Percentiles rank a stretch among this genome's conserved stretches.
phyloP scores from a whole-genome alignment of 306 rosid genomes.

The Pyrus communis region DNA sequence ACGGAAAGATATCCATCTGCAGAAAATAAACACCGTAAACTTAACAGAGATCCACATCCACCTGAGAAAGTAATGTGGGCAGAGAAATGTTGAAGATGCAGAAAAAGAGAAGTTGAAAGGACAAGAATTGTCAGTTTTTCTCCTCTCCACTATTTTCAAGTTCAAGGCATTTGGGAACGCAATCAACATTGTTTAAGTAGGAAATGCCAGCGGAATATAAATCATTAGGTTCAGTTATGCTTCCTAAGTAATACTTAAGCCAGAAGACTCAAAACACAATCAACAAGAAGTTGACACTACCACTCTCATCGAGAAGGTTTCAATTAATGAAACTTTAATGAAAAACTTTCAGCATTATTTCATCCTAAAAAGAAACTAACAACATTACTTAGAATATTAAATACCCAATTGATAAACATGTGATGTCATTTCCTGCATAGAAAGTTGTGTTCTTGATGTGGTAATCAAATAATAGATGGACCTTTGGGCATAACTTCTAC shows the following conservation, averaged over 20 bases:
- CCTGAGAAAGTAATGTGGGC: conserved; percentile 9
- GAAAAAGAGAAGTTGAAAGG: conserved; percentile 6
- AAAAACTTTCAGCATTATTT: neutral
- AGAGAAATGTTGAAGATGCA: conserved; percentile 7
- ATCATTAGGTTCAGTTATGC: neutral
- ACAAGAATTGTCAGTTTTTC: neutral
- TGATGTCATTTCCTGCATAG: neutral
- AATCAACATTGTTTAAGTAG: neutral
- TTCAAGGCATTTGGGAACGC: neutral
- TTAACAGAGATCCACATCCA: conserved; percentile 15
- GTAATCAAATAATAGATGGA: neutral
- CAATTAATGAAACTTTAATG: neutral
- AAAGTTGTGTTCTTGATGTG: neutral
- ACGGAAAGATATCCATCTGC: conserved; percentile 95
- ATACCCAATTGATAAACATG: neutral
- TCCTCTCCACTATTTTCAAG: neutral
- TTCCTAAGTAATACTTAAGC: neutral
- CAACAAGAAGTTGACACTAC: neutral
- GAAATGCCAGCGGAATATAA: neutral
- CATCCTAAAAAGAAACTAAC: neutral
- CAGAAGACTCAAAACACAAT: neutral
- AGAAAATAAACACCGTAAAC: conserved; percentile 30
- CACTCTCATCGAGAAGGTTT: neutral
- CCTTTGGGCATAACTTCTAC: neutral
- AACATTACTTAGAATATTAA: neutral